Percentiles rank a stretch among this genome's conserved stretches.
Evolutionary conservation across 179 eudicot genomes (phyloP).

Genomic region (Beta lomatogona): DNA sequence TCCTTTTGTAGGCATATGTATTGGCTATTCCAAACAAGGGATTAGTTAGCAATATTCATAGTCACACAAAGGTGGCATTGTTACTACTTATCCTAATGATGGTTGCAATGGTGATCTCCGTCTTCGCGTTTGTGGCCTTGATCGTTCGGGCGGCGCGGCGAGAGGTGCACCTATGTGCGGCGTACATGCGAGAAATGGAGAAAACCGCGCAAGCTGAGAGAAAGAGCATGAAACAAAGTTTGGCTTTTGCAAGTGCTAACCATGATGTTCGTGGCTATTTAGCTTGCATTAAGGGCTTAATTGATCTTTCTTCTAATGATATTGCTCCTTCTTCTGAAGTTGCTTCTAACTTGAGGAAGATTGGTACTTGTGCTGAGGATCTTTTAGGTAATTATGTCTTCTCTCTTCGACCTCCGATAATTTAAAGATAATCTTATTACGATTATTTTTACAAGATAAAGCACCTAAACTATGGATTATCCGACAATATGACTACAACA

Average conservation of each 20-base stretch:
- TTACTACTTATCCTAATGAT: slow-evolving; percentile 40
- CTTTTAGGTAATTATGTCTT: slow-evolving; percentile 50
- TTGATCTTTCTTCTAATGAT: slow-evolving; percentile 39
- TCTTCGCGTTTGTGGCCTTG: slow-evolving; percentile 37
- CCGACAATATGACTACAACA: too few species aligned
- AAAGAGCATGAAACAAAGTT: slow-evolving; percentile 65
- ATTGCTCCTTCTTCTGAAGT: slow-evolving; percentile 53
- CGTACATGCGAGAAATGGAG: slow-evolving; percentile 74
- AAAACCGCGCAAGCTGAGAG: slow-evolving; percentile 83
- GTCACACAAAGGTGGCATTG: slow-evolving; percentile 32
- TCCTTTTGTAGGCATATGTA: slow-evolving; percentile 30
- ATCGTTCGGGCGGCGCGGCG: slow-evolving; percentile 42
- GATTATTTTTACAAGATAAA: too few species aligned
- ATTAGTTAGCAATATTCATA: slow-evolving; percentile 16
- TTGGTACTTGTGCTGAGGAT: slow-evolving; percentile 51
- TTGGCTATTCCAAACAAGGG: slow-evolving; percentile 24
- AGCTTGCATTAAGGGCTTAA: slow-evolving; percentile 60
- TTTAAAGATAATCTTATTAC: too few species aligned
- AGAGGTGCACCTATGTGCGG: slow-evolving; percentile 55
- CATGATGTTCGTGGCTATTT: slow-evolving; percentile 78
- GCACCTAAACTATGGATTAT: too few species aligned
- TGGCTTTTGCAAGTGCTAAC: slow-evolving; percentile 74
- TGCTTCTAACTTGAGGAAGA: slow-evolving; percentile 48
- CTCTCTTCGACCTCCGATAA: background rate
- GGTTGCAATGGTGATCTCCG: slow-evolving; percentile 28